Conservation (phyloP, 345 rosid species). For the Populus simonii region DNA sequence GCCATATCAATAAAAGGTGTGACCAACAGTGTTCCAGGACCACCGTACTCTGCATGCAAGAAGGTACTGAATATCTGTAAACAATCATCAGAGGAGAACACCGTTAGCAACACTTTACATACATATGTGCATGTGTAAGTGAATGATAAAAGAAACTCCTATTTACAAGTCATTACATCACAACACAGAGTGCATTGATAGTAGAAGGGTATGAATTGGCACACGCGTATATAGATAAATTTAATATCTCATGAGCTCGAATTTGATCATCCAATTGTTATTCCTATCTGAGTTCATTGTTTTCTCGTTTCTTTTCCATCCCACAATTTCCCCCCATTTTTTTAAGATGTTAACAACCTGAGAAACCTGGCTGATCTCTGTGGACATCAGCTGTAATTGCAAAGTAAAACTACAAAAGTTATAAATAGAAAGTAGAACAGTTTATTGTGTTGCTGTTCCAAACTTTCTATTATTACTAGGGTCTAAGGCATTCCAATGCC, state of each 20-base stretch:
- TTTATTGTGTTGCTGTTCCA: no score
- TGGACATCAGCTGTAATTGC: background rate
- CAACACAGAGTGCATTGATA: no score
- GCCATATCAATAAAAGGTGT: constrained; percentile 94
- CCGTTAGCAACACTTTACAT: background rate
- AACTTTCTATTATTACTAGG: no score
- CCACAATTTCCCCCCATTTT: background rate
- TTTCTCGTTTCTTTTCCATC: background rate
- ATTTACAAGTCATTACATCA: no score
- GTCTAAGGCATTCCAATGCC: no score
- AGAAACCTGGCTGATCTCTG: background rate
- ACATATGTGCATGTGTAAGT: no score
- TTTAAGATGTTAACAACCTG: background rate
- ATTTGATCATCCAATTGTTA: no score
- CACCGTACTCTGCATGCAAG: constrained; percentile 77
- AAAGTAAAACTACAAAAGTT: background rate
- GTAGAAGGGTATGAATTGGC: no score
- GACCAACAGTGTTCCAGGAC: constrained; percentile 91
- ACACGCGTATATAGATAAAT: no score
- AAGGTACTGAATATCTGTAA: constrained; percentile 69
- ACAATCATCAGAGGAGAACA: constrained; percentile 18
- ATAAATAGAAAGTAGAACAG: background rate
- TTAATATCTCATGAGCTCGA: no score
- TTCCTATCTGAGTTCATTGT: background rate
- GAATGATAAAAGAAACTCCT: no score